Percentiles rank a stretch among this genome's conserved stretches.
phyloP scores from a whole-genome alignment of 208 protist species.

The Wallacemonas sp. region DNA sequence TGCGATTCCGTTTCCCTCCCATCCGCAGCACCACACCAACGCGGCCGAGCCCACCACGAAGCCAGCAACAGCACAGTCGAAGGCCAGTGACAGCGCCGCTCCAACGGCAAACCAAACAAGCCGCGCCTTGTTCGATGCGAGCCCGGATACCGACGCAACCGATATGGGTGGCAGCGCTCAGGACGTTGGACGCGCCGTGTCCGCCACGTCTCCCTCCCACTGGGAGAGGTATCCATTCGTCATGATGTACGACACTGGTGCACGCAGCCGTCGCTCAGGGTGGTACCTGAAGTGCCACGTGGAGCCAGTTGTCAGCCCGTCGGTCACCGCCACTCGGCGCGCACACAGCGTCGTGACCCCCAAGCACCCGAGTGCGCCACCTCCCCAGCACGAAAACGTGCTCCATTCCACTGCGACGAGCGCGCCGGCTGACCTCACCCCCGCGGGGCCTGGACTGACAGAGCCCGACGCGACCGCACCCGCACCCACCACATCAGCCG shows the following conservation, averaged over 20 bases:
- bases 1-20: not conserved
- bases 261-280: not conserved
- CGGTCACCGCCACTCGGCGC: not conserved
- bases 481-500: no score
- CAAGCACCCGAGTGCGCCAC: not conserved
- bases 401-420: no score
- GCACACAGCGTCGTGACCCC: not conserved
- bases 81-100: no score
- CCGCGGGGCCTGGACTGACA: no score
- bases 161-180: not conserved
- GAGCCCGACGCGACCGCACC: no score
- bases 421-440: no score
- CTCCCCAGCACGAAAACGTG: not conserved
- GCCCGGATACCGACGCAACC: no score
- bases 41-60: not conserved
- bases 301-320: not conserved
- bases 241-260: slow-evolving; percentile 4
- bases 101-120: not conserved
- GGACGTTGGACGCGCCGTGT: no score
- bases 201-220: no score
- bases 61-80: no score
- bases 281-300: not conserved
- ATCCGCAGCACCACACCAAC: not conserved
- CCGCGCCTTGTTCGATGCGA: no score
- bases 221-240: slow-evolving; percentile 3